phyloP scores from a whole-genome alignment of 192 early-diverging fungal genomes.

The Rhizoclosmatium globosum region DNA sequence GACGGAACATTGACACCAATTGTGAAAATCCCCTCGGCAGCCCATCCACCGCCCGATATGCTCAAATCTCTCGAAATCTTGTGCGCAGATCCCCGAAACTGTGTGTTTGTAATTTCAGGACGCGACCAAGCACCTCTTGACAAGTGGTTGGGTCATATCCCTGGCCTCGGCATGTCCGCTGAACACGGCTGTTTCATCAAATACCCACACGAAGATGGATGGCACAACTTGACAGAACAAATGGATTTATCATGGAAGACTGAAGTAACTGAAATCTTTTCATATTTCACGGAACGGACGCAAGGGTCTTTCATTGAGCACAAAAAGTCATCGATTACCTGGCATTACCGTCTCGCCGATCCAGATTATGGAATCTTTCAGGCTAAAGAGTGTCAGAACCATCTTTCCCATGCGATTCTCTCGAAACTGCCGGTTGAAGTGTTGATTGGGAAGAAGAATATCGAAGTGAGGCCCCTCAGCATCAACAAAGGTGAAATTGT shows the following conservation, averaged over 20 bases:
- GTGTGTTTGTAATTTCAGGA: too few relatives aligned
- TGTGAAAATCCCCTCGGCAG: too few relatives aligned
- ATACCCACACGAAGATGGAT: slow-evolving; percentile 75
- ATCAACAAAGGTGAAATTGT: slow-evolving; percentile 99
- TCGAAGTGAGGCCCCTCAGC: slow-evolving; percentile 90
- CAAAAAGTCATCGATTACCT: slow-evolving; percentile 92
- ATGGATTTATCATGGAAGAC: slow-evolving; percentile 91
- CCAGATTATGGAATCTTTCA: slow-evolving; percentile 96
- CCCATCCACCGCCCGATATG: too few relatives aligned
- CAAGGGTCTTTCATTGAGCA: slow-evolving; percentile 93
- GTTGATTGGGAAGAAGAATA: slow-evolving; percentile 94
- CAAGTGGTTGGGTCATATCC: too few relatives aligned
- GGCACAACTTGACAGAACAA: slow-evolving; percentile 64
- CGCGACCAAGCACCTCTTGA: too few relatives aligned
- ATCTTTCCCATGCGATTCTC: slow-evolving; percentile 88
- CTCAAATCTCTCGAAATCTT: too few relatives aligned
- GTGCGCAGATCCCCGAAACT: too few relatives aligned
- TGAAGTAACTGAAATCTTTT: slow-evolving; percentile 92
- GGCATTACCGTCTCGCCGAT: slow-evolving; percentile 96
- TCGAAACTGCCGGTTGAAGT: slow-evolving; percentile 96
- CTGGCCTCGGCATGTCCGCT: too few relatives aligned
- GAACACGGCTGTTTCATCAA: slow-evolving; percentile 97
- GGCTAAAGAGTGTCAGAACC: slow-evolving; percentile 96
- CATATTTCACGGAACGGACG: slow-evolving; percentile 95
- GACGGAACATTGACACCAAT: too few relatives aligned